Conservation (phyloP, 192 early-diverging fungal species). For the Coemansia sp. region DNA sequence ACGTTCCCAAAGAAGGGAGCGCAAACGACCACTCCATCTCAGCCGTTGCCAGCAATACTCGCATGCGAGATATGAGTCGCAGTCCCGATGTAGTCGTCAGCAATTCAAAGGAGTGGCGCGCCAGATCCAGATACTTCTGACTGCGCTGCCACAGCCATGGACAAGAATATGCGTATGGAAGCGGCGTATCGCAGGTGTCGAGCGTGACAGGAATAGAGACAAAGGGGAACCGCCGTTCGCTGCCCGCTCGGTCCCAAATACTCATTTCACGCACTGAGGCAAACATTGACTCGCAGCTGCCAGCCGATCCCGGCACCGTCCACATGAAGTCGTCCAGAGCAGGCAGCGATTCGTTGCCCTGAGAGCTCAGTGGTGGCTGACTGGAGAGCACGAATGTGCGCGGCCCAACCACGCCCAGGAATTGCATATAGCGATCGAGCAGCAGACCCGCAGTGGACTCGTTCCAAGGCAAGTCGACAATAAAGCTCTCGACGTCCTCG, state of each 20-base stretch:
- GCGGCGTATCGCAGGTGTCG: slow-evolving; percentile 31
- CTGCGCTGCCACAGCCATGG: slow-evolving; percentile 16
- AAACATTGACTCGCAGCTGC: slow-evolving; percentile 7
- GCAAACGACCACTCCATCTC: slow-evolving; percentile 36
- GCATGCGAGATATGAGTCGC: not conserved
- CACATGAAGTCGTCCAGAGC: slow-evolving; percentile 14
- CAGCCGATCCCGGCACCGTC: slow-evolving; percentile 11
- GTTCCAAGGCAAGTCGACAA: slow-evolving; percentile 27
- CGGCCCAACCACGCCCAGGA: slow-evolving; percentile 37
- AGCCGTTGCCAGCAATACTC: slow-evolving; percentile 6
- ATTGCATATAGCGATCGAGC: slow-evolving; percentile 28
- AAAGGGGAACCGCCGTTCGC: slow-evolving; percentile 22
- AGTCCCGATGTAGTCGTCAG: not conserved
- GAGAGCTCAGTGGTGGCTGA: not conserved
- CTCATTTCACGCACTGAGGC: not conserved
- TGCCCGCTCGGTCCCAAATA: not conserved
- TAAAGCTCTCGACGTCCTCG: slow-evolving; percentile 39
- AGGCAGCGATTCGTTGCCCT: not conserved
- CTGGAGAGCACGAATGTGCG: slow-evolving; percentile 20
- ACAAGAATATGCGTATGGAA: slow-evolving; percentile 22
- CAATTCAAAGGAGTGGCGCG: slow-evolving; percentile 6
- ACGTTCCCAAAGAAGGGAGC: not conserved
- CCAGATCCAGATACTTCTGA: not conserved
- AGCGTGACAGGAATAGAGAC: slow-evolving; percentile 25
- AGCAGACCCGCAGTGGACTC: slow-evolving; percentile 7